Base-by-base conservation (phyloP, 2,329 filamentous ascomycete genomes). In the Paramyrothecium sp. region DNA sequence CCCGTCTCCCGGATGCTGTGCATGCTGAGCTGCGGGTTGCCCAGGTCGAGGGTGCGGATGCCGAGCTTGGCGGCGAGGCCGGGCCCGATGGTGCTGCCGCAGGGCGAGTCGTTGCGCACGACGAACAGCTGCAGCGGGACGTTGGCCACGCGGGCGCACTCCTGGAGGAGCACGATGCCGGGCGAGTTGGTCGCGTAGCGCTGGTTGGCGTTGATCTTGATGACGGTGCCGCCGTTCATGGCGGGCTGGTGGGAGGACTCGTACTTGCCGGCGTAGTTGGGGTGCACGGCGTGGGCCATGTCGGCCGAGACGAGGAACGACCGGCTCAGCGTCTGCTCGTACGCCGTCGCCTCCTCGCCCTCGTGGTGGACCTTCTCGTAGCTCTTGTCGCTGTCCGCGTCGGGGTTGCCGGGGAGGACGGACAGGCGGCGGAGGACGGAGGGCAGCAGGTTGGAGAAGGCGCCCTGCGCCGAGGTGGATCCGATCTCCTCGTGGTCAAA, bases 401-500 rank as follows among this genome's bases (percentile, higher is more conserved):
- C 86, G 16, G 82, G 78, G 22, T 81, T 79, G 22, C 85, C 82
- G 4, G 90, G 89, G 33, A 97, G 81, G 33, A 91, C 89, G 1
- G 91, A 95, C 19, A 99, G 84, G 55, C 95, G 90, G 60, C 91
- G 89, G 55, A 98, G 84, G 51, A 98, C 88, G 22, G 91, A 85
- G 2, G 95, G 94, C 19, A 99, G 83, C 57, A 97, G 83, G 75
- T 97, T 97, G 4, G 92, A 97, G 75, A 96, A 88, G 19, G 95
- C 95, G 60, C 95, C 95, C 69, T 99, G 95, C 5, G 94, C 93
- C 3, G 92, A 96, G 57, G 85, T 88, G 60, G 91, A 96, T 55
- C 95, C 95, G 68, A 99, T 95, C 72, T 99, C 95, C 75, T 99
- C 95, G 76, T 99, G 93, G 72, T 99, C 95, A 73, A 99, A 99